phyloP scores from a whole-genome alignment of 2,329 filamentous ascomycete genomes.

The Trichoderma citrinoviride region DNA sequence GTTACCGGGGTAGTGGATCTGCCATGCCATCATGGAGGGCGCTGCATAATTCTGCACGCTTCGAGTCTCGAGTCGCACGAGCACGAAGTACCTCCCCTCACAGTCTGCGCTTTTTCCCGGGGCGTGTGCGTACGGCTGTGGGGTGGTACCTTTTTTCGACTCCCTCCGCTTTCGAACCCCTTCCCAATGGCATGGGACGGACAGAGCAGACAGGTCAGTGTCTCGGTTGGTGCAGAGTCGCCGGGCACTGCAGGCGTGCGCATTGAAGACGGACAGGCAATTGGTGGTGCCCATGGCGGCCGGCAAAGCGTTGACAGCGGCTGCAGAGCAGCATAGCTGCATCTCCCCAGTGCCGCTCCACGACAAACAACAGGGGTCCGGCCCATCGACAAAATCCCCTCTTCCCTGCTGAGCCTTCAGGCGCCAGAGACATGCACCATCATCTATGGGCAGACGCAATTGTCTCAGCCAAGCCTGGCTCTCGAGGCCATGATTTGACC shows the following conservation, averaged over 20 bases:
- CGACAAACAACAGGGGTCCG: not conserved
- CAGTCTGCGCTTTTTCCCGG: not conserved
- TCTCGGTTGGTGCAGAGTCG: conserved; percentile 3
- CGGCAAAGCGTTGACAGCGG: not conserved
- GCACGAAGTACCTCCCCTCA: conserved; percentile 4
- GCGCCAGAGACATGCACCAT: conserved; percentile 3
- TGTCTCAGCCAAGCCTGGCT: conserved; percentile 17
- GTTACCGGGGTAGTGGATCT: conserved; percentile 25
- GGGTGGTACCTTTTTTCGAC: conserved; percentile 17
- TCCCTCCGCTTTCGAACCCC: not conserved
- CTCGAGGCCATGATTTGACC: not conserved
- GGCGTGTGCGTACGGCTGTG: conserved; percentile 12
- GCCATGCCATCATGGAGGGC: conserved; percentile 20
- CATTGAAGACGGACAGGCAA: not conserved
- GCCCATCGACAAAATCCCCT: not conserved
- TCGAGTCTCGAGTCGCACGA: not conserved
- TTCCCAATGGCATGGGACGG: conserved; percentile 18
- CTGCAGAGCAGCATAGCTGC: conserved; percentile 1
- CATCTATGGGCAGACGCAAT: not conserved
- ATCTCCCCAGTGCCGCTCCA: not conserved
- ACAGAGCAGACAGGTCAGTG: conserved; percentile 2
- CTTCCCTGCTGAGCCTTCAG: not conserved
- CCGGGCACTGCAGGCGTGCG: not conserved
- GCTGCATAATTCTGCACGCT: conserved; percentile 13
- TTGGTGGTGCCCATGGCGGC: not conserved